Evolutionary conservation across 371 early-diverging fungal species (phyloP), one percentile per base, ranked within the genome.

Genomic region (Apophysomyces ossiformis): DNA sequence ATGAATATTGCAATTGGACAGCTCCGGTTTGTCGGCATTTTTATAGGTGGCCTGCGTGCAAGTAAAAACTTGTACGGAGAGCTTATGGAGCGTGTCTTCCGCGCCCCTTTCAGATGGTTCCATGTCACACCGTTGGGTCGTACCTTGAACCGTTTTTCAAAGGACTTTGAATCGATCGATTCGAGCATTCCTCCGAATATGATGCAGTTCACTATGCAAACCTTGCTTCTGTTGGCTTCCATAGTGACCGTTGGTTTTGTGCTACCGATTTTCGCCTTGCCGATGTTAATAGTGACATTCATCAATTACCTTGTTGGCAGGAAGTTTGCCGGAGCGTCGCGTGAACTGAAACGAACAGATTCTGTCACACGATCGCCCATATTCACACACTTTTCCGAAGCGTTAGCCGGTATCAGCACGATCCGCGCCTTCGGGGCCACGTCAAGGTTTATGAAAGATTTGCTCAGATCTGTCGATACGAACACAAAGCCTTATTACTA

Each of bases 401-500:
- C 63, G 2, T 50, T 44, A 13, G 47, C 18, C 26, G 78, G 78
- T 7, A 65, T 74, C 47, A 64, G 66, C 16, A 79, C 79, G 12
- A 79, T 79, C 47, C 79, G 79, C 18, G 76, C 79, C 2, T 79
- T 70, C 60, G 83, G 85, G 26, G 85, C 78, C 45, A 78, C 85
- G 69, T 66, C 63, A 56, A 75, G 83, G 45, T 88, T 79, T 69
- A 60, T 72, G 37, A 60, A 69, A 69, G 74, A 73, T 41, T 79
- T 81, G 4, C 76, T 81, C 62, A 57, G 37, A 35, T 67, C 70
- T 44, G 74, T 83, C 54, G 85, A 87, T 63, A 70, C 74, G 60
- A 79, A 90, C 72, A 85, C 89, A 72, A 75, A 90, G 21, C 82
- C 92, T 7, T 91, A 81, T 74, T 88, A 85, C 67, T 77, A 80